Evolutionary conservation across 805 yeast genomes (phyloP).

Genomic region (Barnettozyma sp.): DNA sequence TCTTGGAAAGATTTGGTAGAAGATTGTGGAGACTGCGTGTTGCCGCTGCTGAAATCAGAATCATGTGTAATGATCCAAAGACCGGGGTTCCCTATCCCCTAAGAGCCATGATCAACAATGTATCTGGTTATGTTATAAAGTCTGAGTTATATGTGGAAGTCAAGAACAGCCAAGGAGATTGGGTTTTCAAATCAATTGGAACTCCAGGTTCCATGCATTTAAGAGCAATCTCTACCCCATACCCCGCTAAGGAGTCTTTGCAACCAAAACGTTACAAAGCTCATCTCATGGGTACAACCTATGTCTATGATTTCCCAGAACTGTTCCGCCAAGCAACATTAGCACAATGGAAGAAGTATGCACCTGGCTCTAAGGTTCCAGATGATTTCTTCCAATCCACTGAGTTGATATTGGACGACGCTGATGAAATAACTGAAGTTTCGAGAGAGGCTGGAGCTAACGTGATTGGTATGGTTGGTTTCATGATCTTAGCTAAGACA

Average conservation of each 20-base stretch:
- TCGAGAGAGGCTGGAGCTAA: constrained; percentile 96
- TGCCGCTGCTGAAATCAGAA: constrained; percentile 95
- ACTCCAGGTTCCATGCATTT: constrained; percentile 96
- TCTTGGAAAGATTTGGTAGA: constrained; percentile 95
- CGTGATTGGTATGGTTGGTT: constrained; percentile 95
- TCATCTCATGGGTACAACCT: constrained; percentile 96
- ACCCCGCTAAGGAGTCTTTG: constrained; percentile 95
- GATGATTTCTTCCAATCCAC: constrained; percentile 70
- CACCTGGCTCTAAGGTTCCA: constrained; percentile 52
- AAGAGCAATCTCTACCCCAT: constrained; percentile 92
- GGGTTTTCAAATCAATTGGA: constrained; percentile 95
- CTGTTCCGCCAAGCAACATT: constrained; percentile 88
- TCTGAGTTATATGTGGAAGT: constrained; percentile 93
- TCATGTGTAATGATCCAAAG: constrained; percentile 84
- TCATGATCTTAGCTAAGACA: constrained; percentile 83
- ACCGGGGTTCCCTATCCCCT: constrained; percentile 91
- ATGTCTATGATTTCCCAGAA: constrained; percentile 98
- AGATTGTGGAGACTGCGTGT: constrained; percentile 94
- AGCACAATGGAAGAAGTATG: constrained; percentile 73
- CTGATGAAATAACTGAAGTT: constrained; percentile 73
- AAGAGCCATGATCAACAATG: constrained; percentile 93
- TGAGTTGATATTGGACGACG: constrained; percentile 82
- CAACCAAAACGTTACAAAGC: constrained; percentile 99
- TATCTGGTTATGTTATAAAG: constrained; percentile 94
- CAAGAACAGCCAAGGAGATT: constrained; percentile 85